These are phyloP conservation scores for Mycena leptocephala DNA, from an alignment of 768 basidiomycete genomes.

Conservation along the genomic window DNA sequence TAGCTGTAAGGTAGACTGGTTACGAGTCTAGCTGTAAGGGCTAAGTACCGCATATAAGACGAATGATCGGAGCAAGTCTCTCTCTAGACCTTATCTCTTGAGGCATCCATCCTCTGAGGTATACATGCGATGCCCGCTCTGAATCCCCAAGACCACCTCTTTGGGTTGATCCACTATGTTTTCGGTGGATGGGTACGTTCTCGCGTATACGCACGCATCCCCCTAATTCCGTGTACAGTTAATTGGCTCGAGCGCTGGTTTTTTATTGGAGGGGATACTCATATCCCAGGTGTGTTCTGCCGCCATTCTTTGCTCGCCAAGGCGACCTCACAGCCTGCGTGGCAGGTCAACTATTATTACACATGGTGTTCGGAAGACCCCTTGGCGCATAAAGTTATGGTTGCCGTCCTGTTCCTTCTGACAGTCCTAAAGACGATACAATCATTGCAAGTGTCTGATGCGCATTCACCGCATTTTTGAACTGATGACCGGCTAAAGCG, in stretches of 20 bases:
- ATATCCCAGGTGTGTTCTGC: slow-evolving; percentile 7
- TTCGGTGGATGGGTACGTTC: slow-evolving; percentile 16
- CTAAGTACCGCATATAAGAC: too few species aligned
- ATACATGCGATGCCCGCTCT: too few species aligned
- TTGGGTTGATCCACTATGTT: slow-evolving; percentile 17
- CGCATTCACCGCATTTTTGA: not conserved
- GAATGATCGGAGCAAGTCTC: too few species aligned
- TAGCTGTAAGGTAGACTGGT: too few species aligned
- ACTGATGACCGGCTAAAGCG: not conserved
- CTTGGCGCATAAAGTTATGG: not conserved
- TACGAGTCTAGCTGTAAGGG: too few species aligned
- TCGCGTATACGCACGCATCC: not conserved
- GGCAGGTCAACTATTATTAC: slow-evolving; percentile 4
- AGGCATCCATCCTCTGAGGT: too few species aligned
- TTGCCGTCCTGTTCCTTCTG: slow-evolving; percentile 7
- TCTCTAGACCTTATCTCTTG: too few species aligned
- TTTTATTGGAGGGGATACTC: slow-evolving; percentile 11
- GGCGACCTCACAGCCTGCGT: not conserved
- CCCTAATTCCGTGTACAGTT: slow-evolving; percentile 7
- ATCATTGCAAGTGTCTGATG: not conserved
- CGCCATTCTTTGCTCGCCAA: not conserved
- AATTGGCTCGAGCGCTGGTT: slow-evolving; percentile 7
- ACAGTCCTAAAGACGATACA: slow-evolving; percentile 9
- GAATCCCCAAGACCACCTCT: too few species aligned
- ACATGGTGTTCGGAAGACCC: slow-evolving; percentile 1